These are phyloP conservation scores for Irpex sp. DNA, from an alignment of 1,284 basidiomycete species.

Conservation along the genomic window DNA sequence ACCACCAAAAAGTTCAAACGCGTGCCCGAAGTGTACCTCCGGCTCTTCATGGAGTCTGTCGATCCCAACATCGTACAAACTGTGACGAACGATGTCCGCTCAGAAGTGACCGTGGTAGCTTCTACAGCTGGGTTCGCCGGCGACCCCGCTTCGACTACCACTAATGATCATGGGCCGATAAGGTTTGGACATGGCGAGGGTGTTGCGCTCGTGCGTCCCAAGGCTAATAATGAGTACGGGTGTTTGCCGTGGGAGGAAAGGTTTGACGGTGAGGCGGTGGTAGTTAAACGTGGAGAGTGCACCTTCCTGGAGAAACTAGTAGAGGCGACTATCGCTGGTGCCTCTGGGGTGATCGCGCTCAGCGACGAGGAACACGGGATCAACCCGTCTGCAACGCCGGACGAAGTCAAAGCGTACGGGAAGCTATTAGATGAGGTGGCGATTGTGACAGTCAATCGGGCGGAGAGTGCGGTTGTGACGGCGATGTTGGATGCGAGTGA, in stretches of 20 bases:
- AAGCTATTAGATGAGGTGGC: conserved; percentile 49
- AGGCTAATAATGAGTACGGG: conserved; percentile 44
- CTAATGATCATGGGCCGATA: conserved; percentile 21
- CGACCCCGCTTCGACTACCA: conserved; percentile 37
- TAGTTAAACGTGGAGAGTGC: conserved; percentile 68
- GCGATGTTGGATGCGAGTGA: conserved; percentile 51
- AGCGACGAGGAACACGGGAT: conserved; percentile 53
- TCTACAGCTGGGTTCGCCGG: conserved; percentile 70
- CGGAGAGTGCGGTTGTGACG: conserved; percentile 45
- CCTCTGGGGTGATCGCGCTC: conserved; percentile 70
- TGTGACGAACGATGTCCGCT: conserved; percentile 29
- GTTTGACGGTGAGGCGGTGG: conserved; percentile 45
- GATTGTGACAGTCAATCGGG: conserved; percentile 52
- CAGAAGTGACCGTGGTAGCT: conserved; percentile 47
- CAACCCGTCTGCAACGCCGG: conserved; percentile 59
- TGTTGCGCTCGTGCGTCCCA: conserved; percentile 45
- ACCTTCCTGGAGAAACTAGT: conserved; percentile 79
- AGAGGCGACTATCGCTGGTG: conserved; percentile 57
- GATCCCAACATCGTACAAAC: conserved; percentile 36
- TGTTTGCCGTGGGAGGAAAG: conserved; percentile 47
- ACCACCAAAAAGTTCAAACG: conserved; percentile 21
- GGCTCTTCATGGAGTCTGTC: conserved; percentile 53
- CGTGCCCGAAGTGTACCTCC: conserved; percentile 46
- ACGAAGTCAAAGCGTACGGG: conserved; percentile 53
- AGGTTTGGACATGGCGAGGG: conserved; percentile 47